phyloP scores from a whole-genome alignment of 116 monocot species.

The Zostera marina region DNA sequence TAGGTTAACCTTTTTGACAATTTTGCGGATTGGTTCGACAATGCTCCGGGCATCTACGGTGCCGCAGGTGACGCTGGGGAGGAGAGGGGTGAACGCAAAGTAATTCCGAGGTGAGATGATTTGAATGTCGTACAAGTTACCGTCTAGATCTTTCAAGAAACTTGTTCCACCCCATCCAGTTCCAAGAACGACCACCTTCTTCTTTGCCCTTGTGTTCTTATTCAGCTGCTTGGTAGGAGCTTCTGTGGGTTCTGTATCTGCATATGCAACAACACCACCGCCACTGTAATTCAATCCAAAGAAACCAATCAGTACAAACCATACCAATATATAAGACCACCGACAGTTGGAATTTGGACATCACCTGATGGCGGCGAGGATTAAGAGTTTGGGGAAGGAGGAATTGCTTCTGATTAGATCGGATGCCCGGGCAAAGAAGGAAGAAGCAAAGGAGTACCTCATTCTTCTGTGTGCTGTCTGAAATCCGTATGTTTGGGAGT shows the following conservation, averaged over 20 bases:
- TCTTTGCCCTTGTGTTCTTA: constrained; percentile 7
- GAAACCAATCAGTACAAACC: neutral
- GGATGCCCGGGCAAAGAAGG: constrained; percentile 22
- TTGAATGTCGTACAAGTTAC: constrained; percentile 55
- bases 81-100: constrained; percentile 83
- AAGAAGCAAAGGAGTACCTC: neutral
- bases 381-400: constrained; percentile 30
- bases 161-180: constrained; percentile 94
- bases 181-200: constrained; percentile 83
- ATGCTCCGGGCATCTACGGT: constrained; percentile 89
- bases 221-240: constrained; percentile 11
- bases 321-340: neutral
- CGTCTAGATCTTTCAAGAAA: constrained; percentile 69
- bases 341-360: no score
- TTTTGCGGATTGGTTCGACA: constrained; percentile 77
- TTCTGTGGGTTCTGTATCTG: constrained; percentile 30
- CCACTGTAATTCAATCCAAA: constrained; percentile 23
- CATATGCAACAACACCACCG: constrained; percentile 73
- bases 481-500: no score
- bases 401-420: constrained; percentile 18
- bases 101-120: constrained; percentile 90
- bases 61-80: constrained; percentile 94
- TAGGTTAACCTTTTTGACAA: constrained; percentile 41
- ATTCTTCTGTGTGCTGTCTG: neutral
- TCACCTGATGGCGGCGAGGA: constrained; percentile 53